phyloP scores from a whole-genome alignment of 2,329 filamentous ascomycete species.

The Scedosporium boydii region DNA sequence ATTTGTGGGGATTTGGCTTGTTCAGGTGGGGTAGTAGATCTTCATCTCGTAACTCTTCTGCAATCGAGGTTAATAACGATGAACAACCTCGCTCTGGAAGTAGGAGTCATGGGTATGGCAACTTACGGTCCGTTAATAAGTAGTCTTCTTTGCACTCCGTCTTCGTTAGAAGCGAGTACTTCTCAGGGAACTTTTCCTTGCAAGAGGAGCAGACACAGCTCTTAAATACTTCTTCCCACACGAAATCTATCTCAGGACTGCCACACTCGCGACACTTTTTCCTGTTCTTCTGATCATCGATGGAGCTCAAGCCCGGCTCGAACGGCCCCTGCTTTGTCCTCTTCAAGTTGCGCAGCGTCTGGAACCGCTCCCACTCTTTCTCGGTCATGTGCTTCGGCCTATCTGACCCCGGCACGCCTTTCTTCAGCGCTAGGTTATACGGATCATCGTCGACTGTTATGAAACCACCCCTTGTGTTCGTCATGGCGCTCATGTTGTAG shows the following conservation, averaged over 20 bases:
- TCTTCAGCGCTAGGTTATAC: conserved; percentile 63
- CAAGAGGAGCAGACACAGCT: conserved; percentile 69
- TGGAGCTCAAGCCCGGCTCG: conserved; percentile 76
- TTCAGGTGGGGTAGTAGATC: conserved; percentile 81
- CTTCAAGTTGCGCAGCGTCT: conserved; percentile 62
- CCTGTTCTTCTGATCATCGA: conserved; percentile 52
- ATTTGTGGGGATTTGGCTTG: conserved; percentile 88
- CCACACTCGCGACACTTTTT: conserved; percentile 79
- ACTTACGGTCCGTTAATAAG: conserved; percentile 78
- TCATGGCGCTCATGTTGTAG: conserved; percentile 97
- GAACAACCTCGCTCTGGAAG: not conserved
- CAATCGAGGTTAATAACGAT: not conserved
- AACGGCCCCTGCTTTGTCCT: conserved; percentile 71
- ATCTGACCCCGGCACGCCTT: conserved; percentile 21
- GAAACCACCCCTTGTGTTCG: conserved; percentile 94
- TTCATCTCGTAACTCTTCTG: conserved; percentile 81
- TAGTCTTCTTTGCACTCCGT: conserved; percentile 96
- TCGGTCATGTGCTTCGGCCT: conserved; percentile 83
- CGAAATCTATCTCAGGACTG: conserved; percentile 82
- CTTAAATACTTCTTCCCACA: conserved; percentile 80
- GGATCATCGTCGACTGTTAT: conserved; percentile 87
- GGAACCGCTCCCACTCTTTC: conserved; percentile 82
- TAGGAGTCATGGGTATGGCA: conserved; percentile 1
- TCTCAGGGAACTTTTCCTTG: conserved; percentile 84
- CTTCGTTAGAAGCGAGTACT: conserved; percentile 92